phyloP scores from a whole-genome alignment of 495 filamentous ascomycete genomes.

The Amniculicola lignicola region DNA sequence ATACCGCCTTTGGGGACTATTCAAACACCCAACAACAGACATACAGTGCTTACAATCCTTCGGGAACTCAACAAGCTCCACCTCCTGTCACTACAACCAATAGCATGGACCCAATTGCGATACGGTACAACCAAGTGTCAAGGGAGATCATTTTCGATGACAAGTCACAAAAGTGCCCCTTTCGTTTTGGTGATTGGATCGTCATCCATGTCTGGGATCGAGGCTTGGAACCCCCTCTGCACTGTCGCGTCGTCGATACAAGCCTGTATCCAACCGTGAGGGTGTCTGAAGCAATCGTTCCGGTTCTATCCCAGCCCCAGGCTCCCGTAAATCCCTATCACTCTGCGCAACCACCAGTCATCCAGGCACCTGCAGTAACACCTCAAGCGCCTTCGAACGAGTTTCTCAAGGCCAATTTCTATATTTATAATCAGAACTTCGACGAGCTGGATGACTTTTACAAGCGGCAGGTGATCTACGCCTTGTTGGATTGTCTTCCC shows the following conservation, averaged over 20 bases:
- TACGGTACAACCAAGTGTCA: slow-evolving; percentile 38
- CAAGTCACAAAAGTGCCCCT: slow-evolving; percentile 32
- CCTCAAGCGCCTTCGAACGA: slow-evolving; percentile 14
- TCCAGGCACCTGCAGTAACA: slow-evolving; percentile 1
- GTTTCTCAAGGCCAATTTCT: slow-evolving; percentile 31
- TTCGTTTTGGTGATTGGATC: slow-evolving; percentile 61
- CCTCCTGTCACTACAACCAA: neutral
- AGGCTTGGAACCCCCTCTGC: slow-evolving; percentile 33
- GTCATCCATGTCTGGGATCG: slow-evolving; percentile 38
- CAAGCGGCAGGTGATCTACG: slow-evolving; percentile 56
- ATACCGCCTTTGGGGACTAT: slow-evolving; percentile 6
- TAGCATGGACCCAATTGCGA: neutral
- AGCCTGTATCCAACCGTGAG: slow-evolving; percentile 37
- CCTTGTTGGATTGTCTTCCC: slow-evolving; percentile 67
- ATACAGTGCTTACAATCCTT: neutral
- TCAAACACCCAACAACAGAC: neutral
- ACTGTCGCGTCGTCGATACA: slow-evolving; percentile 47
- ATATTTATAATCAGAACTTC: slow-evolving; percentile 56
- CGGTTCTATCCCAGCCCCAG: neutral
- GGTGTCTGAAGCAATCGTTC: slow-evolving; percentile 31
- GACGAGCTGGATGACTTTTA: slow-evolving; percentile 47
- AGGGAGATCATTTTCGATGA: slow-evolving; percentile 47
- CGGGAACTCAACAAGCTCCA: neutral
- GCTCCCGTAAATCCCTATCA: neutral
- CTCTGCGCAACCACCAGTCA: neutral